Conservation (phyloP, 371 early-diverging fungal species). For the Mucor irregularis region DNA sequence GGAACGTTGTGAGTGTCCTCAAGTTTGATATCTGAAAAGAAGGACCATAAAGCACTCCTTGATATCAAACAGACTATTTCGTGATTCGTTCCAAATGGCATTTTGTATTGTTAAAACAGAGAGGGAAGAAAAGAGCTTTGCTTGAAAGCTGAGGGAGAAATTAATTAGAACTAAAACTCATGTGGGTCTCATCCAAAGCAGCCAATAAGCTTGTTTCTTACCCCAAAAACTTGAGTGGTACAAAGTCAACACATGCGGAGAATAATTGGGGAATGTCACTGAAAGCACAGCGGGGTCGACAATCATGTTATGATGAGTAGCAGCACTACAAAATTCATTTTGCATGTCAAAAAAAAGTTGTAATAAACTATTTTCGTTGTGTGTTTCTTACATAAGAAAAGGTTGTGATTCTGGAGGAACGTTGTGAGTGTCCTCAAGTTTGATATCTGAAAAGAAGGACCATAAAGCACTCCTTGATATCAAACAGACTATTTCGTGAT, state of each 20-base stretch:
- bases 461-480: slow-evolving; percentile 50
- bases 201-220: too few relatives aligned
- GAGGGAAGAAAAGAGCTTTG: not conserved
- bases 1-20: slow-evolving; percentile 42
- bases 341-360: too few relatives aligned
- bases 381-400: slow-evolving; percentile 46
- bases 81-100: slow-evolving; percentile 52
- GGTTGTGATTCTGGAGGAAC: slow-evolving; percentile 38
- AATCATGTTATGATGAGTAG: slow-evolving; percentile 63
- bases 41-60: slow-evolving; percentile 50
- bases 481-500: slow-evolving; percentile 43
- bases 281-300: slow-evolving; percentile 55
- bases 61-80: slow-evolving; percentile 45
- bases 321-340: slow-evolving; percentile 39
- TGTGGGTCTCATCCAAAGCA: not conserved
- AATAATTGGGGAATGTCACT: slow-evolving; percentile 46
- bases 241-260: too few relatives aligned
- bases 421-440: slow-evolving; percentile 39
- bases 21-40: slow-evolving; percentile 44
- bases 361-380: not conserved
- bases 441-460: slow-evolving; percentile 48
- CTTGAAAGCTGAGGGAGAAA: not conserved
- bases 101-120: slow-evolving; percentile 10
- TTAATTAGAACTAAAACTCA: not conserved
- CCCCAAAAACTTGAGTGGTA: too few relatives aligned